Conservation (phyloP, 768 basidiomycete species). For the Russula dissimulans region DNA sequence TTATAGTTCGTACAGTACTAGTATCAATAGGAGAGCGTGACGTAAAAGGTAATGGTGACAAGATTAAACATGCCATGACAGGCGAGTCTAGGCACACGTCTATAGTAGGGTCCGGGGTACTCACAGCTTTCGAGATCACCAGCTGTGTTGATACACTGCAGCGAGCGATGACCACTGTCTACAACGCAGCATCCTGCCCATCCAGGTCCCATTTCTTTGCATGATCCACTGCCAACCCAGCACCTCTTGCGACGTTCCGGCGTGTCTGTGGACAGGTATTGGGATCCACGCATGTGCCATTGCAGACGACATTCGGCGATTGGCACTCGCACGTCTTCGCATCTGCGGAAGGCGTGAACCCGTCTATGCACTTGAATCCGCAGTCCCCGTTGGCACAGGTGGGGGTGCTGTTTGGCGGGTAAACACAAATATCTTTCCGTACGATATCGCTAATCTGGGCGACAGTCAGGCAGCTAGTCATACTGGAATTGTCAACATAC, state of each 20-base stretch:
- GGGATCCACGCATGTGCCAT: conserved; percentile 33
- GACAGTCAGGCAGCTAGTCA: not conserved
- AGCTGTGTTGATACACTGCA: conserved; percentile 42
- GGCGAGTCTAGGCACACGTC: conserved; percentile 19
- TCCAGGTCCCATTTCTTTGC: conserved; percentile 21
- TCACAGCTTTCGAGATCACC: conserved; percentile 45
- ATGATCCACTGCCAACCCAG: conserved; percentile 27
- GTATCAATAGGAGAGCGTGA: conserved; percentile 25
- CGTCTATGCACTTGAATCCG: conserved; percentile 38
- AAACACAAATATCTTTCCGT: conserved; percentile 26
- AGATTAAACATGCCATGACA: conserved; percentile 14
- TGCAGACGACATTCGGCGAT: conserved; percentile 37
- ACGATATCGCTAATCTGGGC: conserved; percentile 23
- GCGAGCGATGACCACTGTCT: conserved; percentile 31
- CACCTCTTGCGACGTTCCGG: conserved; percentile 17
- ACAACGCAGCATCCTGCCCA: conserved; percentile 34
- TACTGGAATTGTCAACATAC: conserved; percentile 23
- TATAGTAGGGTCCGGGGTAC: conserved; percentile 31
- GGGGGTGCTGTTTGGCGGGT: conserved; percentile 34
- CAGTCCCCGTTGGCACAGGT: conserved; percentile 32
- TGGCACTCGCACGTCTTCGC: conserved; percentile 37
- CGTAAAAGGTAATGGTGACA: conserved; percentile 23
- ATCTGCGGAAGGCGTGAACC: conserved; percentile 29
- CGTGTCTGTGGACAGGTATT: conserved; percentile 23
- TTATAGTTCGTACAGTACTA: conserved; percentile 36